A percentile compares a stretch with the other conserved stretches of the same genome.
phyloP scores from a whole-genome alignment of 257 asterid species.

The Lantana camara region DNA sequence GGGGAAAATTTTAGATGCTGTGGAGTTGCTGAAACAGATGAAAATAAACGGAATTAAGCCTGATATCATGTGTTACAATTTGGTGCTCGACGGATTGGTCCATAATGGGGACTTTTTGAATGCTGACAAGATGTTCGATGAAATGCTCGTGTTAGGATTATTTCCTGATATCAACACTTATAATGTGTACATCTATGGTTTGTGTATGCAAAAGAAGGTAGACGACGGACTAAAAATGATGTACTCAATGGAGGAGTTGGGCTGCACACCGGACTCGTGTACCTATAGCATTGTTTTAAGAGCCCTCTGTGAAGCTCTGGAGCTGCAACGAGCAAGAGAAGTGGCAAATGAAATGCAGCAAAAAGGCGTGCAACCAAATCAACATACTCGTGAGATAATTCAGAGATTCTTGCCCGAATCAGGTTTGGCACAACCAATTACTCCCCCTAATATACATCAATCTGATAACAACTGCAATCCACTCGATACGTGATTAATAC shows the following conservation, averaged over 20 bases:
- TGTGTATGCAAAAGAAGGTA: slow-evolving; percentile 59
- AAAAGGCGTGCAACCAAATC: slow-evolving; percentile 41
- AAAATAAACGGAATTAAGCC: slow-evolving; percentile 40
- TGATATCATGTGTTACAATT: slow-evolving; percentile 52
- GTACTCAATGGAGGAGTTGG: slow-evolving; percentile 61
- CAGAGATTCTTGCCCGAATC: too few species aligned
- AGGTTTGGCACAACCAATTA: too few species aligned
- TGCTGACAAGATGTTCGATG: slow-evolving; percentile 78
- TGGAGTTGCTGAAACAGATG: slow-evolving; percentile 58
- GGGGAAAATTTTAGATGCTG: slow-evolving; percentile 44
- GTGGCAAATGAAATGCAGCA: slow-evolving; percentile 38
- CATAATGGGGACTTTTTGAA: slow-evolving; percentile 34
- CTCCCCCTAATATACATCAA: too few species aligned
- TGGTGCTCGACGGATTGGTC: slow-evolving; percentile 59
- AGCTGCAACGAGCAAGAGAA: slow-evolving; percentile 37
- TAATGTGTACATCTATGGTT: slow-evolving; percentile 55
- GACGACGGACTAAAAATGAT: slow-evolving; percentile 57
- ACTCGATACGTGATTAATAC: too few species aligned
- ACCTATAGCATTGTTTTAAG: slow-evolving; percentile 43
- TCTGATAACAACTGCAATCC: too few species aligned
- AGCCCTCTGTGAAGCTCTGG: slow-evolving; percentile 44
- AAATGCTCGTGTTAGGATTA: slow-evolving; percentile 71
- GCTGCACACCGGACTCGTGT: slow-evolving; percentile 52
- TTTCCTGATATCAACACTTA: slow-evolving; percentile 64
- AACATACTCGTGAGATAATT: slow-evolving; percentile 34